Evolutionary conservation across 495 filamentous ascomycete species (phyloP), one percentile per base, ranked within the genome.

Genomic region (Neurospora sp.): DNA sequence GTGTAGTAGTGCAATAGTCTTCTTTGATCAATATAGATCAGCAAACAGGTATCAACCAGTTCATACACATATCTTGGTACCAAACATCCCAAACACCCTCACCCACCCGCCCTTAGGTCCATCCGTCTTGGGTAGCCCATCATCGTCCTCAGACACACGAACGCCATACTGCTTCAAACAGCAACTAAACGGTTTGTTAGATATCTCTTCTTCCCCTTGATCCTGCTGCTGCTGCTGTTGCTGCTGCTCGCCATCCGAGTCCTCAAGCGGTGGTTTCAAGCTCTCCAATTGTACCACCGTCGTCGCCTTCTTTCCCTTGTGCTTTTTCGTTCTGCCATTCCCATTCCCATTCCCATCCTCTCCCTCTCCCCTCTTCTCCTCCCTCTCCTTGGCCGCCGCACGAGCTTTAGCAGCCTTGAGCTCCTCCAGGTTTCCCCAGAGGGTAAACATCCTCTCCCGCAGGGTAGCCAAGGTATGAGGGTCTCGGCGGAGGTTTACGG

Each of bases 401-500:
- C 73, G 42, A 44, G 39, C 79, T 40, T 49, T 75, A 71, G 38
- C 69, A 35, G 37, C 74, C 77, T 92, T 93, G 66, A 78, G 74
- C 78, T 97, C 93, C 79, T 93, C 91, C 8, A 98, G 87, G 74
- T 96, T 87, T 4, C 95, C 95, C 94, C 95, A 98, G 9, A 98
- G 85, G 39, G 88, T 83, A 80, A 90, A 95, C 18, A 97, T 86
- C 77, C 90, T 90, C 78, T 97, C 89, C 46, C 87, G 84, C 2
- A 98, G 81, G 9, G 80, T 72, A 37, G 60, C 76, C 8, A 96
- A 80, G 4, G 78, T 75, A 0, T 77, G 42, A 6, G 78, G 46
- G 42, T 91, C 80, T 70, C 77, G 77, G 20, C 87, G 87, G 9
- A 97, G 87, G 80, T 96, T 85, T n/a, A 80, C 79, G 31, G 95